Percentiles rank a stretch among this genome's conserved stretches.
phyloP scores from a whole-genome alignment of 225 moss, liverwort and hornwort genomes.

The Sphagnum tenellum region DNA sequence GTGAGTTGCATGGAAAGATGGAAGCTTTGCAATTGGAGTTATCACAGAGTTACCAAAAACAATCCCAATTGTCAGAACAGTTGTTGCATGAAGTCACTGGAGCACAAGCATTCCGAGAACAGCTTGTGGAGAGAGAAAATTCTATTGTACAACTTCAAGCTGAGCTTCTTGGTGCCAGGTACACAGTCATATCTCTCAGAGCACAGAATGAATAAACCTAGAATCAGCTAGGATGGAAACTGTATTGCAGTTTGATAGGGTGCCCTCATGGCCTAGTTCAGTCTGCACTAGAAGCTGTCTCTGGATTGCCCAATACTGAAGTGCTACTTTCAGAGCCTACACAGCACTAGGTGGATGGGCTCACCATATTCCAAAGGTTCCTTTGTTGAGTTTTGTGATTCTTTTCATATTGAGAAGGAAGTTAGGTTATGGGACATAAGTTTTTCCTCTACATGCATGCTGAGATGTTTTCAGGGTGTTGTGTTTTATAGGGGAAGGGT shows the following conservation, averaged over 20 bases:
- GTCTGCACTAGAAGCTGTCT: no score
- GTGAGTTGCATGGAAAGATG: conserved; percentile 61
- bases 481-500: conserved; percentile 19
- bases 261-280: no score
- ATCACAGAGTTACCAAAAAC: conserved; percentile 72
- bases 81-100: conserved; percentile 56
- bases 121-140: conserved; percentile 49
- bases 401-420: no score
- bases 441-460: no score
- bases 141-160: conserved; percentile 37
- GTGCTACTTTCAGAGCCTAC: no score
- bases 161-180: conserved; percentile 35
- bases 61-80: conserved; percentile 65
- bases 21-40: conserved; percentile 62
- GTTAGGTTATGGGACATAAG: no score
- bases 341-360: no score
- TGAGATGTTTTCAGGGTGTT: not conserved
- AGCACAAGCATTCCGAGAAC: conserved; percentile 37
- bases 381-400: no score
- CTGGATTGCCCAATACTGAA: no score
- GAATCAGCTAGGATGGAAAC: no score
- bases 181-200: not conserved
- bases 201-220: not conserved
- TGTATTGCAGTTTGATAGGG: no score
- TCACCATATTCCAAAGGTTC: no score